These are phyloP conservation scores for Aeminium ludgeri DNA, from an alignment of 495 filamentous ascomycete species.

Conservation along the genomic window DNA sequence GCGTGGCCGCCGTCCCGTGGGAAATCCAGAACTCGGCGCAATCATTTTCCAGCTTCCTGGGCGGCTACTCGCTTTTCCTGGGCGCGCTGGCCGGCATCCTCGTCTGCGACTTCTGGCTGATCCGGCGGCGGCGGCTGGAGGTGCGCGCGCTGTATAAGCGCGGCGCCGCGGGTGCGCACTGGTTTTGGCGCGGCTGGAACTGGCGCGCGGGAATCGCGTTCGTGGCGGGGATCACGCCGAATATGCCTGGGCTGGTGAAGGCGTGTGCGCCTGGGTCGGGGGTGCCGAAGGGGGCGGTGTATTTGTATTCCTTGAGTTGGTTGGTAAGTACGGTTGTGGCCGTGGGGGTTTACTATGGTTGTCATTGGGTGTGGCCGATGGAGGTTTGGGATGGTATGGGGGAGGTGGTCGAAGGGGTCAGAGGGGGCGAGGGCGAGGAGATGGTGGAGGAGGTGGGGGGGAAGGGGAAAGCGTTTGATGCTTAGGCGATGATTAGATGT, in stretches of 20 bases:
- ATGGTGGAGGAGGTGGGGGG: neutral
- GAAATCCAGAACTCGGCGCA: conserved; percentile 42
- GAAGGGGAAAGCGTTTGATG: no score
- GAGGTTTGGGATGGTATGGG: neutral
- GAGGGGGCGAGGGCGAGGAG: neutral
- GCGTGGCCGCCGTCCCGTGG: conserved; percentile 42
- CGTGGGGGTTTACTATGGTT: neutral
- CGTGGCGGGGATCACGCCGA: conserved; percentile 43
- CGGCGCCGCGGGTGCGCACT: conserved; percentile 32
- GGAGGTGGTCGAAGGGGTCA: neutral
- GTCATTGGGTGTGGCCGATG: neutral
- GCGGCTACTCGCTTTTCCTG: conserved; percentile 43
- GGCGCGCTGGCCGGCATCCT: conserved; percentile 53
- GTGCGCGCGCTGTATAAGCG: conserved; percentile 35
- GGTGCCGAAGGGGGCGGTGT: neutral
- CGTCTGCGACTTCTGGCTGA: conserved; percentile 48
- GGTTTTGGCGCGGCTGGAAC: conserved; percentile 38
- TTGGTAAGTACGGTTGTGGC: neutral
- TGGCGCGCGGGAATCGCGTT: conserved; percentile 50
- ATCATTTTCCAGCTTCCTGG: conserved; percentile 43
- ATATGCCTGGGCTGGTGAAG: conserved; percentile 35
- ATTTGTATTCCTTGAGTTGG: neutral
- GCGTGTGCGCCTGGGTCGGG: no score
- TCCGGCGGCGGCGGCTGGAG: conserved; percentile 40
- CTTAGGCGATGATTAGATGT: no score